Base-by-base conservation (phyloP, 148 eudicot genomes). In the Persicaria maculosa region DNA sequence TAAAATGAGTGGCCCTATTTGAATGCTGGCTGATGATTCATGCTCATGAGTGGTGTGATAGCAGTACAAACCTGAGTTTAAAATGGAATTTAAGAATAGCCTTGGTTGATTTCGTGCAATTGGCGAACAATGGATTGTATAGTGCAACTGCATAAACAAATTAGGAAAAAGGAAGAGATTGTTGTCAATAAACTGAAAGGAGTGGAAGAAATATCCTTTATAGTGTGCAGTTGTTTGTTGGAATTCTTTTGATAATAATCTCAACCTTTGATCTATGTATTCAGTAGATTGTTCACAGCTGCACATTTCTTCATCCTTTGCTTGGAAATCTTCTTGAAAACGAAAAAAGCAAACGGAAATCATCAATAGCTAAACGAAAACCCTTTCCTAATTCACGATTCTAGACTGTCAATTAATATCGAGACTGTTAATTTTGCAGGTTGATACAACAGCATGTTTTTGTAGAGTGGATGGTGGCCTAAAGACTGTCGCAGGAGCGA, bases 391-490 rank as follows among this genome's bases (percentile, higher is more conserved):
- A 10, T 65, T 45, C 70, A 65, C 43, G 47, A 43, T 65, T 15
- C 70, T 43, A 65, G 17, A 65, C 9, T 1, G 40, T 31, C 2
- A 44, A 48, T 77, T 22, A 73, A 73, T 48, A 15, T 64, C 47
- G 47, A 17, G 54, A 17, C 52, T 62, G 44, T 44, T 11, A 70
- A 69, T 75, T 62, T 78, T 82, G 79, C 89, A 93, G 98, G 98
- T 93, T 71, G 98, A 93, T 86, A 68, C 93, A 44, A 90, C 96
- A 79, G 85, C 91, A 50, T 93, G 98, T 78, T 83, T 91, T 22
- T 93, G 98, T 83, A 89, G 91, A 84, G 94, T 88, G 68, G 98
- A 93, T 76, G 86, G 89, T 15, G 84, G 96, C 77, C 84, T 93
- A 48, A 93, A 91, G 86, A 89, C 92, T 5, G 90, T 91, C 73